phyloP scores from a whole-genome alignment of 2,329 filamentous ascomycete genomes.

The Orbilia blumenaviensis region DNA sequence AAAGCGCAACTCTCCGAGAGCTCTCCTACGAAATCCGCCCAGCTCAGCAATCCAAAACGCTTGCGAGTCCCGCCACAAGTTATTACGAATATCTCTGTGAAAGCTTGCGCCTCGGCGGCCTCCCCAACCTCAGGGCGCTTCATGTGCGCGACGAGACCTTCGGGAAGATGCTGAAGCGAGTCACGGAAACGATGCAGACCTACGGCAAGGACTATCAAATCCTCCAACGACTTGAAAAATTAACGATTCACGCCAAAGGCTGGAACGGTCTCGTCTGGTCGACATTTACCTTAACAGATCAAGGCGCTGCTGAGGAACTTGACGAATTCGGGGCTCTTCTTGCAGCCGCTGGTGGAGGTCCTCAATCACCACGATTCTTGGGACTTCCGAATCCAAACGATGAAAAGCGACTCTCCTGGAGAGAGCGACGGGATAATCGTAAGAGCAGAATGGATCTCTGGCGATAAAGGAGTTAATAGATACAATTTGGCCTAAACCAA shows the following conservation, averaged over 20 bases:
- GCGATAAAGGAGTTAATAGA: slow-evolving; percentile 40
- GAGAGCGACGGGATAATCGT: slow-evolving; percentile 54
- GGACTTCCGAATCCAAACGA: slow-evolving; percentile 33
- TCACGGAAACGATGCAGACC: slow-evolving; percentile 66
- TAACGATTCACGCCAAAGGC: slow-evolving; percentile 54
- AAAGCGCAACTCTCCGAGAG: slow-evolving; percentile 71
- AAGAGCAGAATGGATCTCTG: slow-evolving; percentile 56
- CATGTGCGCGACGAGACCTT: slow-evolving; percentile 89
- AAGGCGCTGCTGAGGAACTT: slow-evolving; percentile 46
- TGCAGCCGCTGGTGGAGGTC: slow-evolving; percentile 40
- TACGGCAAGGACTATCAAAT: slow-evolving; percentile 39
- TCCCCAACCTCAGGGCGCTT: slow-evolving; percentile 77
- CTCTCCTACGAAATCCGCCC: slow-evolving; percentile 85
- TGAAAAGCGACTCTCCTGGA: slow-evolving; percentile 41
- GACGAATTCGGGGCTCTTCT: slow-evolving; percentile 55
- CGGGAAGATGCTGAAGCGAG: slow-evolving; percentile 75
- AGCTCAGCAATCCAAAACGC: slow-evolving; percentile 61
- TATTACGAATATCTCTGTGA: slow-evolving; percentile 88
- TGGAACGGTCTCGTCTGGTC: slow-evolving; percentile 54
- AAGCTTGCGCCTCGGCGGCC: slow-evolving; percentile 78
- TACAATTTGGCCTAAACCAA: too few relatives aligned
- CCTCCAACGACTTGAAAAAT: slow-evolving; percentile 19
- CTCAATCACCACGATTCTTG: slow-evolving; percentile 43
- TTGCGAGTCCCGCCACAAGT: slow-evolving; percentile 65
- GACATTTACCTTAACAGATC: slow-evolving; percentile 44